Base-by-base conservation (phyloP, 2,329 filamentous ascomycete genomes). In the Pseudocercospora crystallina region DNA sequence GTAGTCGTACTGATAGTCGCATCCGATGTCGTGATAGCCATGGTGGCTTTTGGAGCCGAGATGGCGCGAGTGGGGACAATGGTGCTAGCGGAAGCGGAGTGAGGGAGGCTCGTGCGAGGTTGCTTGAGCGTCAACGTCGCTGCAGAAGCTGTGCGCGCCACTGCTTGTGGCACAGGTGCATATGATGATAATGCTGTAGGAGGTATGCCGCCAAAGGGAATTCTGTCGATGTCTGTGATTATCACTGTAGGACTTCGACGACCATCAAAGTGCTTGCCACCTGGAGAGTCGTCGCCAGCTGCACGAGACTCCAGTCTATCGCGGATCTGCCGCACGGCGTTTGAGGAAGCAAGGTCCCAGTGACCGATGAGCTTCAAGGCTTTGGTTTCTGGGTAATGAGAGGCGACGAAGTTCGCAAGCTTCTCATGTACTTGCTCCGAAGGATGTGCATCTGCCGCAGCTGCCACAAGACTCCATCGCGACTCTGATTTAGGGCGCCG, bases 401-500 rank as follows among this genome's bases (percentile, higher is more conserved):
- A 43, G 10, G 59, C 52, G 12, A 67, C 51, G 43, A 61, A 63
- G 5, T 49, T 55, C 26, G 51, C 47, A 20, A 54, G 42, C 35
- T 54, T 51, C 30, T 12, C 56, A 51, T 53, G 50, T 37, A 56
- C 53, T 37, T 53, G 43, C 20, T 49, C 47, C 12, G 54, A 49
- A 3, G 37, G 35, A 20, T 39, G 14, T 14, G 54, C 32, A 12
- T 57, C 51, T 8, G 53, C 45, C 15, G 26, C 43, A 13, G 51
- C 26, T 17, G 39, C 51, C 17, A 51, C 39, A 15, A 63, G 42
- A 45, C 66, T 67, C 69, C 68, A 72, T 34, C 60, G 51, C 13
- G 66, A 69, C 13, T 62, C 59, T 5, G 55, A 58, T 45, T 67
- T 65, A 2, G 65, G 62, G 32, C 68, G 61, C 39, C 51, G 55